Base-by-base conservation (phyloP, 2,329 filamentous ascomycete genomes). In the Paradendryphiella salina region DNA sequence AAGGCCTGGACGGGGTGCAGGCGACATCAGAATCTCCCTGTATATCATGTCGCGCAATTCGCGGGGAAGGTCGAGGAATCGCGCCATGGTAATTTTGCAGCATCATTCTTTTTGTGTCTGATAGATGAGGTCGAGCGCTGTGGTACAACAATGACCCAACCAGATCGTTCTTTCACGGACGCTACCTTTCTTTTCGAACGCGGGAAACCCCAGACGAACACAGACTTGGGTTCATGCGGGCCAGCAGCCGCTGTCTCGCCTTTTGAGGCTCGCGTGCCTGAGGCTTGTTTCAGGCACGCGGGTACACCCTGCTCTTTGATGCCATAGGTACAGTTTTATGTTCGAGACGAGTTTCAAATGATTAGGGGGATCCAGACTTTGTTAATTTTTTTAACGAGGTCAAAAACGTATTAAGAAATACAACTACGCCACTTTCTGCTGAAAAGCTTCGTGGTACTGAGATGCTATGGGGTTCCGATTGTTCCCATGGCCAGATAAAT, bases 21-120 rank as follows among this genome's bases (percentile, higher is more conserved):
- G 56, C 21, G 52, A 54, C 11, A 63, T 65, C 21, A 73, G 42
- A 21, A 71, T 36, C 18, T 61, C 60, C 29, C 48, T 55, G 52
- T 72, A 72, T 31, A 73, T 65, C 54, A 67, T 59, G 33, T 73
- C 70, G 13, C 70, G 63, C 36, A 73, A 39, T 53, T 73, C 70
- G 13, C 68, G 59, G 8, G 69, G 70, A 6, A 72, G 55, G 20
- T 52, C 48, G 13, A 70, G 44, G 44, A 73, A 65, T 4, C 56
- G 51, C n/a, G 59, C 32, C 65, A 67, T 69, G 15, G n/a, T 31
- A 32, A 35, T 44, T 14, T 14, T 15, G 13, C 14, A 35, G 8
- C 23, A 15, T 39, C 4, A 34, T 15, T 9, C 15, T 32, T 20
- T 31, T 46, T 13, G 34, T 35, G 13, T 28, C 33, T n/a, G 33